Conservation (phyloP, 208 protist species). For the Naegleria lovaniensis region DNA sequence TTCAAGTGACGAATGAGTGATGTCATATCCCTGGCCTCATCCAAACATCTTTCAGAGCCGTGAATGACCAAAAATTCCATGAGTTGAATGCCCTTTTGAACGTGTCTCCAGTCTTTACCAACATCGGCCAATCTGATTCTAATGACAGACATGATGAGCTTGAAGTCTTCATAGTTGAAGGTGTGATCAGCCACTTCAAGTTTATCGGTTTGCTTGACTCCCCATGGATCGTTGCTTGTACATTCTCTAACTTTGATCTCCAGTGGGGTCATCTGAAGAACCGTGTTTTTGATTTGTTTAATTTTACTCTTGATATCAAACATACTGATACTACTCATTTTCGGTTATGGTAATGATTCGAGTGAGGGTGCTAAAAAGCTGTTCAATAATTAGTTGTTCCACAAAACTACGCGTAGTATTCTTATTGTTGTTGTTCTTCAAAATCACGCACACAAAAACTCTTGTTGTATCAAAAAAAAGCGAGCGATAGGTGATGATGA, state of each 20-base stretch:
- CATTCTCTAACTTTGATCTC: slow-evolving; percentile 22
- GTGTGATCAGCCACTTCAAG: slow-evolving; percentile 25
- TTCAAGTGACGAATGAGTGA: neutral
- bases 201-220: neutral
- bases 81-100: slow-evolving; percentile 24
- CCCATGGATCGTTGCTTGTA: slow-evolving; percentile 25
- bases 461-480: too few species aligned
- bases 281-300: slow-evolving; percentile 16
- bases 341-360: neutral
- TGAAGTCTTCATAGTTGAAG: slow-evolving; percentile 29
- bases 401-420: too few species aligned
- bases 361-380: too few species aligned
- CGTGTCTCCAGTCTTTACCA: slow-evolving; percentile 26
- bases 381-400: too few species aligned
- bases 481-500: too few species aligned
- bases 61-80: slow-evolving; percentile 31
- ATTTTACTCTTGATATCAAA: slow-evolving; percentile 24
- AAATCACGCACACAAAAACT: too few species aligned
- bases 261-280: slow-evolving; percentile 17
- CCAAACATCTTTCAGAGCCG: slow-evolving; percentile 18
- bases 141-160: neutral
- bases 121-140: neutral
- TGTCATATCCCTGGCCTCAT: slow-evolving; percentile 8
- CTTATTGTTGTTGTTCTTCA: too few species aligned
- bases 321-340: neutral